These are phyloP conservation scores for Nakazawaea wyomingensis DNA, from an alignment of 805 yeast genomes.

Conservation along the genomic window DNA sequence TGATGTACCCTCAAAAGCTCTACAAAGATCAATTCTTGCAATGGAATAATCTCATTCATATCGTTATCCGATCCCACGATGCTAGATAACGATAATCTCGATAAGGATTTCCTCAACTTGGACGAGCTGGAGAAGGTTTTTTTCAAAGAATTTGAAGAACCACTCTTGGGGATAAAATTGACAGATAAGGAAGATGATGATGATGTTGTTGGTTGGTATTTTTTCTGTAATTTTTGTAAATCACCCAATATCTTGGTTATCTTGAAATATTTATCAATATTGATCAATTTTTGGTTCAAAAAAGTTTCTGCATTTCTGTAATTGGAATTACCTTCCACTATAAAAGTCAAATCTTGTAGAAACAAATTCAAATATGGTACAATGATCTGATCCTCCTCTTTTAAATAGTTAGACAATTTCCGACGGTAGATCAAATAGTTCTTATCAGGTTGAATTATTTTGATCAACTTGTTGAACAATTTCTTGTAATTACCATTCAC, in stretches of 20 bases:
- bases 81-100: constrained; percentile 7
- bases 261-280: constrained; percentile 69
- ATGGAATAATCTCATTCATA: constrained; percentile 31
- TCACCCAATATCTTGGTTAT: constrained; percentile 62
- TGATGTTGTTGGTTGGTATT: constrained; percentile 34
- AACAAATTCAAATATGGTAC: constrained; percentile 76
- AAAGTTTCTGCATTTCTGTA: constrained; percentile 56
- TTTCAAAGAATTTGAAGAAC: constrained; percentile 18
- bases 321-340: constrained; percentile 76
- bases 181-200: constrained; percentile 20
- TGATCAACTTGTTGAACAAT: constrained; percentile 56
- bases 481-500: constrained; percentile 56
- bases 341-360: constrained; percentile 73
- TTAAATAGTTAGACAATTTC: constrained; percentile 51
- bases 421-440: constrained; percentile 66
- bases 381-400: constrained; percentile 46
- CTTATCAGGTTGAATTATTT: constrained; percentile 70
- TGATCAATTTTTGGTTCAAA: constrained; percentile 54
- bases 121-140: constrained; percentile 28
- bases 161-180: no score
- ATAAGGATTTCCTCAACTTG: constrained; percentile 23
- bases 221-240: constrained; percentile 62
- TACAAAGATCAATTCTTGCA: constrained; percentile 56
- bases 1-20: constrained; percentile 71
- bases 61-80: constrained; percentile 6